These are phyloP conservation scores for Diaporthe citrichinensis DNA, from an alignment of 2,329 filamentous ascomycete genomes.

Conservation along the genomic window DNA sequence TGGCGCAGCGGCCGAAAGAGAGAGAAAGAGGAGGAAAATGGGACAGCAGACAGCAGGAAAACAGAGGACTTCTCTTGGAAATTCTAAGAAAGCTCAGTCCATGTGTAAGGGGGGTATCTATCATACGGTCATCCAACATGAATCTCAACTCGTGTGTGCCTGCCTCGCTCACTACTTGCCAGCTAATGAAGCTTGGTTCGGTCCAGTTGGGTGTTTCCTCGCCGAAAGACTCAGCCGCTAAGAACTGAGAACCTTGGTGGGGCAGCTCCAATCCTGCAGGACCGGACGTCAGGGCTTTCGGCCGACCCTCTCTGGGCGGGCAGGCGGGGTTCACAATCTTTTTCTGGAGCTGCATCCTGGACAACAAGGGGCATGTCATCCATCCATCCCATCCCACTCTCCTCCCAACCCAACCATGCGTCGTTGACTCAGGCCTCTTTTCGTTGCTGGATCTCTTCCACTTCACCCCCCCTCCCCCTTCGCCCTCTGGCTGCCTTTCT, in stretches of 20 bases:
- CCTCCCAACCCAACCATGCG: constrained; percentile 10
- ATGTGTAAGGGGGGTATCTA: constrained; percentile 36
- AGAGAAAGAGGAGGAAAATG: constrained; percentile 12
- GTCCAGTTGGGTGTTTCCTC: constrained; percentile 16
- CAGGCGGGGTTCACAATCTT: constrained; percentile 30
- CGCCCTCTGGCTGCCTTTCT: constrained; percentile 1
- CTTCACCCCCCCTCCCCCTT: not conserved
- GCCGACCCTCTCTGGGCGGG: constrained; percentile 37
- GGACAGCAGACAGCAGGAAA: constrained; percentile 16
- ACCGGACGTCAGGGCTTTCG: constrained; percentile 46
- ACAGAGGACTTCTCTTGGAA: constrained; percentile 13
- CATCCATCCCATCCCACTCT: constrained; percentile 12
- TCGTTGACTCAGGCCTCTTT: constrained; percentile 22
- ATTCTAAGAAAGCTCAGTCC: constrained; percentile 25
- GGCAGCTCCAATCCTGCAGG: constrained; percentile 37
- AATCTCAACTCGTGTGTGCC: constrained; percentile 28
- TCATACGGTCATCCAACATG: constrained; percentile 34
- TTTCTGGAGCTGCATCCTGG: constrained; percentile 32
- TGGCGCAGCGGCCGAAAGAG: constrained; percentile 46
- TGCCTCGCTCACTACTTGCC: constrained; percentile 28
- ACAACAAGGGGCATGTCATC: constrained; percentile 31
- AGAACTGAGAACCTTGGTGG: constrained; percentile 38
- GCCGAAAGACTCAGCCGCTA: constrained; percentile 42
- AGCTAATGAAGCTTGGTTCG: constrained; percentile 23
- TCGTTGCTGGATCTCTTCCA: constrained; percentile 9